Percentiles rank a stretch among this genome's conserved stretches.
Evolutionary conservation across 805 yeast species (phyloP).

Genomic region (Ascoidea rubescens): DNA sequence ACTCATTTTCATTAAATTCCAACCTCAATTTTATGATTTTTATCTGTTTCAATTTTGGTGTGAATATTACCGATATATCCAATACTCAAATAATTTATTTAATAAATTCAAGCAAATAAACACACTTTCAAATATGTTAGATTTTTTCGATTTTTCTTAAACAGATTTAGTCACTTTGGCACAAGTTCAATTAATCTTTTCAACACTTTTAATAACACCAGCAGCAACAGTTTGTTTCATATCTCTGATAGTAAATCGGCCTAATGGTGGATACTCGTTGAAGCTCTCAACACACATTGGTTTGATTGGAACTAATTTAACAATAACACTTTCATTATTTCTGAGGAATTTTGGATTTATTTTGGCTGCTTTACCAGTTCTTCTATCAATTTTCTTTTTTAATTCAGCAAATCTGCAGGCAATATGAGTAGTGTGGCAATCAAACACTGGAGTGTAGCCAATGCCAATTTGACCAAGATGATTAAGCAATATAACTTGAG

Average conservation of each 20-base stretch:
- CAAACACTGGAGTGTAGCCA: slow-evolving; percentile 85
- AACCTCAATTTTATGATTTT: too few relatives aligned
- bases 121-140: too few relatives aligned
- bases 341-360: slow-evolving; percentile 86
- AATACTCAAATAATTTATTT: too few relatives aligned
- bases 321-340: slow-evolving; percentile 94
- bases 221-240: slow-evolving; percentile 99
- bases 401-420: slow-evolving; percentile 80
- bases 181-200: slow-evolving; percentile 74
- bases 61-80: too few relatives aligned
- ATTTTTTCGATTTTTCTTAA: too few relatives aligned
- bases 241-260: slow-evolving; percentile 98
- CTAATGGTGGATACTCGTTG: slow-evolving; percentile 91
- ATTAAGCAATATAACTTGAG: slow-evolving; percentile 79
- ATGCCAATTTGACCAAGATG: slow-evolving; percentile 87
- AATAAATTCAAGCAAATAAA: too few relatives aligned
- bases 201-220: slow-evolving; percentile 96
- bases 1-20: too few relatives aligned
- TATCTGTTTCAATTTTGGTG: too few relatives aligned
- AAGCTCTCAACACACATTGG: slow-evolving; percentile 94
- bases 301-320: slow-evolving; percentile 76
- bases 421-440: slow-evolving; percentile 87
- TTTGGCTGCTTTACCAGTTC: slow-evolving; percentile 85
- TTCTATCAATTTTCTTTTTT: slow-evolving; percentile 76
- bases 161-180: too few relatives aligned